Evolutionary conservation across 768 basidiomycete genomes (phyloP).

Genomic region (Kwoniella sp.): DNA sequence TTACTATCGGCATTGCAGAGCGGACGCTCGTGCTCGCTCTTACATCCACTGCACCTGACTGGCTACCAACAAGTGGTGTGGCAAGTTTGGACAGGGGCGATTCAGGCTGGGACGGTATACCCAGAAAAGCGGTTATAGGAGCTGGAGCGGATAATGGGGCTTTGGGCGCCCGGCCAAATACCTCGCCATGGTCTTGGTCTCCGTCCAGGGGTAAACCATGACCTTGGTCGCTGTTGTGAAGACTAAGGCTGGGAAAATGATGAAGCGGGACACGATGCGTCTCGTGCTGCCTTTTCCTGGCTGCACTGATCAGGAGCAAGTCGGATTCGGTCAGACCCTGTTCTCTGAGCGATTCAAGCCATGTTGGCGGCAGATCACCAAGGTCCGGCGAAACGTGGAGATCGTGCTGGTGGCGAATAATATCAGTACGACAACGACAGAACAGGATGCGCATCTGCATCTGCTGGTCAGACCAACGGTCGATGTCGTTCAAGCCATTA

Average conservation of each 20-base stretch:
- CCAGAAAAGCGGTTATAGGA: not conserved
- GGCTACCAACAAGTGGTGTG: not conserved
- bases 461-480: no score
- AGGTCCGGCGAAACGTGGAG: constrained; percentile 43
- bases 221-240: not conserved
- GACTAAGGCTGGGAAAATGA: not conserved
- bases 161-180: not conserved
- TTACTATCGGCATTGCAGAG: no score
- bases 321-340: constrained; percentile 43
- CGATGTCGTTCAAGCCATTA: no score
- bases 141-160: constrained; percentile 13
- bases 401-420: constrained; percentile 35
- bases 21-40: no score
- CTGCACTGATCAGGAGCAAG: constrained; percentile 35
- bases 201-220: not conserved
- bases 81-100: not conserved
- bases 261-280: not conserved
- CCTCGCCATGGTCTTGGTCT: not conserved
- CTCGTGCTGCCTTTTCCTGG: constrained; percentile 21
- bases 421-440: constrained; percentile 10
- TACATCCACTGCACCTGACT: not conserved
- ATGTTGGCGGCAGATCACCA: constrained; percentile 34
- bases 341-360: constrained; percentile 31
- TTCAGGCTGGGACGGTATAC: not conserved
- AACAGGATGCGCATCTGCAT: no score